These are phyloP conservation scores for Pseudopyricularia cyperi DNA, from an alignment of 2,329 filamentous ascomycete species.

Conservation along the genomic window DNA sequence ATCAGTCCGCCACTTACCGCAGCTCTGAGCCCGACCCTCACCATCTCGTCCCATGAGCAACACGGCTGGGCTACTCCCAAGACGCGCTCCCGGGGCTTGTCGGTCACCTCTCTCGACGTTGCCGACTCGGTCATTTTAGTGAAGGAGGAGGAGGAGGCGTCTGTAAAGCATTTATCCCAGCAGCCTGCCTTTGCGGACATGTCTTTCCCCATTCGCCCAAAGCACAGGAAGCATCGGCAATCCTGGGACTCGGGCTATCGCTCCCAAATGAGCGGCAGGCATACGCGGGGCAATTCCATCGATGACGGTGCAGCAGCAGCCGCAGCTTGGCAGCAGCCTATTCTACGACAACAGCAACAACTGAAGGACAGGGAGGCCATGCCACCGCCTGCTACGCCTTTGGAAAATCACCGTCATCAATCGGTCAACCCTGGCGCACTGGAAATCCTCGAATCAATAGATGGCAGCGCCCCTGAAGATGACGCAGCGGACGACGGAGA, in stretches of 20 bases:
- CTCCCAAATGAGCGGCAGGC: slow-evolving; percentile 1
- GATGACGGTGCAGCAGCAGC: background rate
- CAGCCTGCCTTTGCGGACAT: background rate
- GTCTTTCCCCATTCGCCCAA: background rate
- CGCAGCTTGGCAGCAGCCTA: background rate
- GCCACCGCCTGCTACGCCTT: background rate
- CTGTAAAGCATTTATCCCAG: background rate
- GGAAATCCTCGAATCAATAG: background rate
- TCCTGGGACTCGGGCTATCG: slow-evolving; percentile 2
- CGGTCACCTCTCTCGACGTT: background rate
- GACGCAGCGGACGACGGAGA: background rate
- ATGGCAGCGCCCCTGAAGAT: background rate
- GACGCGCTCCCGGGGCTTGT: background rate
- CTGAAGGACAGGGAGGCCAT: background rate
- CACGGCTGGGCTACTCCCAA: background rate
- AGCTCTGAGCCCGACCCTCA: slow-evolving; percentile 1
- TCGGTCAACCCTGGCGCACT: background rate
- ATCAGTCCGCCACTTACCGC: background rate
- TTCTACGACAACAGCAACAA: background rate
- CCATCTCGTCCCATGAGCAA: slow-evolving; percentile 1
- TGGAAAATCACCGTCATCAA: background rate
- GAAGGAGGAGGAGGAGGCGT: background rate
- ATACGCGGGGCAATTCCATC: slow-evolving; percentile 1
- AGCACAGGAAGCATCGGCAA: background rate
- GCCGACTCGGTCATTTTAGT: background rate